Evolutionary conservation across 176 grass and related monocot genomes (phyloP).

Genomic region (Microstegium vimineum): DNA sequence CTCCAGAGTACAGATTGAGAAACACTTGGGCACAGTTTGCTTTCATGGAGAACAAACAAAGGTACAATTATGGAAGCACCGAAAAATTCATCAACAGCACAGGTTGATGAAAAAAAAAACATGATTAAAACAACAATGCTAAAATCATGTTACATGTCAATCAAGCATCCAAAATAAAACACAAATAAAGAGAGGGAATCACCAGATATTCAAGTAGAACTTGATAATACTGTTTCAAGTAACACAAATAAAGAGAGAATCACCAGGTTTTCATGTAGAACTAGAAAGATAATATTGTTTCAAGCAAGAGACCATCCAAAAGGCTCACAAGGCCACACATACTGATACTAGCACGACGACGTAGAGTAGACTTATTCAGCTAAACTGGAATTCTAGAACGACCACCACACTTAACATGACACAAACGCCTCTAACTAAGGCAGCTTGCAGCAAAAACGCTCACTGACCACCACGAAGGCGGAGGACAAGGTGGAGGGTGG

Average conservation of each 20-base stretch:
- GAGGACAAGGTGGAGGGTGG: slow-evolving; percentile 40
- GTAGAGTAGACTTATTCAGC: background rate
- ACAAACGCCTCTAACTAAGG: background rate
- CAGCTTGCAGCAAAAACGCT: background rate
- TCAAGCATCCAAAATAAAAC: background rate
- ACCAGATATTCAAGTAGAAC: background rate
- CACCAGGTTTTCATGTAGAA: background rate
- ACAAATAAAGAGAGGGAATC: background rate
- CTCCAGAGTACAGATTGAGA: background rate
- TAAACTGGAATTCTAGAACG: background rate
- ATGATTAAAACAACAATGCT: background rate
- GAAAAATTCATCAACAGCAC: background rate
- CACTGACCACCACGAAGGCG: slow-evolving; percentile 32
- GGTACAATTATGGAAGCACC: background rate
- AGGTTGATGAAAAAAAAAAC: background rate
- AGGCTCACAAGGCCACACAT: background rate
- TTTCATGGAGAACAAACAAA: background rate
- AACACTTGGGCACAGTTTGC: background rate
- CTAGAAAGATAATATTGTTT: background rate
- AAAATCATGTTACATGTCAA: background rate
- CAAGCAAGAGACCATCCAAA: background rate
- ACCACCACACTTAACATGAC: background rate
- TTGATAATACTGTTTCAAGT: background rate
- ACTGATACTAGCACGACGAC: background rate
- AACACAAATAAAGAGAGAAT: background rate